phyloP scores from a whole-genome alignment of 768 basidiomycete genomes.

The Trametopsis cervina region DNA sequence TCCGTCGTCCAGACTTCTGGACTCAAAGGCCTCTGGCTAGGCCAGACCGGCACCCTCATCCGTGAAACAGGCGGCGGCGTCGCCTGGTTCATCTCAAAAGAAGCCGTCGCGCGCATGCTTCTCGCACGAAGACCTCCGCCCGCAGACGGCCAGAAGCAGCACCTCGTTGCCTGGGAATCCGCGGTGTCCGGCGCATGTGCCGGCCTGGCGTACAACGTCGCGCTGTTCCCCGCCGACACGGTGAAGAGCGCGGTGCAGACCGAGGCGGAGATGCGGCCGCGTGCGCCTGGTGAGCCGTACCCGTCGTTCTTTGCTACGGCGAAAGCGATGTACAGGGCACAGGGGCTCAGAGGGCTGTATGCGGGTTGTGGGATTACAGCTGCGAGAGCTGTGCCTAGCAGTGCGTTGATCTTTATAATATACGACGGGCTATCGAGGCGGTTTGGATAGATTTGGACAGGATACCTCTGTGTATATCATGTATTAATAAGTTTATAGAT shows the following conservation, averaged over 20 bases:
- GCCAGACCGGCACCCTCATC: slow-evolving; percentile 88
- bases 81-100: slow-evolving; percentile 90
- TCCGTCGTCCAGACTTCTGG: slow-evolving; percentile 62
- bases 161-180: slow-evolving; percentile 58
- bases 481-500: slow-evolving; percentile 2
- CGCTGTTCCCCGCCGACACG: slow-evolving; percentile 93
- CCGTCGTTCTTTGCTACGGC: slow-evolving; percentile 53
- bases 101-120: slow-evolving; percentile 60
- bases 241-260: slow-evolving; percentile 96
- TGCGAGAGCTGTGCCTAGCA: slow-evolving; percentile 77
- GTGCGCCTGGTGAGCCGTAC: slow-evolving; percentile 26
- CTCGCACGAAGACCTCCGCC: slow-evolving; percentile 38
- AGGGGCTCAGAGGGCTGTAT: slow-evolving; percentile 82
- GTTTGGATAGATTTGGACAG: slow-evolving; percentile 33
- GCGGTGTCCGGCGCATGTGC: slow-evolving; percentile 84
- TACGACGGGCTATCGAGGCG: slow-evolving; percentile 68
- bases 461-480: neutral
- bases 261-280: slow-evolving; percentile 73
- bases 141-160: slow-evolving; percentile 24
- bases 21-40: slow-evolving; percentile 88
- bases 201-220: slow-evolving; percentile 77
- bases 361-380: slow-evolving; percentile 92
- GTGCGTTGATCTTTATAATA: slow-evolving; percentile 88
- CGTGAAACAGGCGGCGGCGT: slow-evolving; percentile 89
- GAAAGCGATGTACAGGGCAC: slow-evolving; percentile 60